Base-by-base conservation (phyloP, 1,284 basidiomycete species). In the Exsudoporus floridanus region DNA sequence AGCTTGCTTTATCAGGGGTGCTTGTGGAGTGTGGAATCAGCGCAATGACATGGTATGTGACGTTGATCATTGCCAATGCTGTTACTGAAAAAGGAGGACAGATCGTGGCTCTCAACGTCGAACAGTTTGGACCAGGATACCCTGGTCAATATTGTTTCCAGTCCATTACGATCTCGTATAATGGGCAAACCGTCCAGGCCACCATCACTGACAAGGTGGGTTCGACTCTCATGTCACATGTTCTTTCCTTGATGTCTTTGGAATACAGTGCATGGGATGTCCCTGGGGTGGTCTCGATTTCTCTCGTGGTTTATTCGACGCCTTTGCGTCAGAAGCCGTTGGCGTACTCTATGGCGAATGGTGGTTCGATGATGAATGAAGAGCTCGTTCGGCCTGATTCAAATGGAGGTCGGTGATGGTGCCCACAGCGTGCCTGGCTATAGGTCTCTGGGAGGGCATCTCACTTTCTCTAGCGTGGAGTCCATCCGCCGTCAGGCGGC, bases 281-380 rank as follows among this genome's bases (percentile, higher is more conserved):
- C 81, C 82, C 1, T 80, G 73, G 53, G 84, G 82, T 45, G 90
- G 81, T 39, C 82, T 97, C 51, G 94, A 97, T 73, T 76, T 95
- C 50, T 88, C 89, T 21, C 71, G 72, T n/a, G 79, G 83, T 41
- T 79, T 97, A 42, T 97, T 97, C 76, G 43, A 62, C 2, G 72
- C 64, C 66, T 86, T 89, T 57, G 80, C 78, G 0, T 31, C 66
- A 13, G 69, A 75, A 57, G 54, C 63, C 43, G 60, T 55, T 1
- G 90, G 89, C 52, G 75, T 83, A 23, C 66, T 91, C 52, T 66
- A 70, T 42, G 83, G 81, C 49, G 62, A 67, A 16, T 90, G 87
- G 88, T 69, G 54, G 56, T 82, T 77, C 70, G 69, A 70, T 46
- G 71, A 72, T 49, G 74, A 73, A 1, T 39, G 28, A 0, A 25